Conservation (phyloP, 345 rosid species). For the Eutrema japonicum region DNA sequence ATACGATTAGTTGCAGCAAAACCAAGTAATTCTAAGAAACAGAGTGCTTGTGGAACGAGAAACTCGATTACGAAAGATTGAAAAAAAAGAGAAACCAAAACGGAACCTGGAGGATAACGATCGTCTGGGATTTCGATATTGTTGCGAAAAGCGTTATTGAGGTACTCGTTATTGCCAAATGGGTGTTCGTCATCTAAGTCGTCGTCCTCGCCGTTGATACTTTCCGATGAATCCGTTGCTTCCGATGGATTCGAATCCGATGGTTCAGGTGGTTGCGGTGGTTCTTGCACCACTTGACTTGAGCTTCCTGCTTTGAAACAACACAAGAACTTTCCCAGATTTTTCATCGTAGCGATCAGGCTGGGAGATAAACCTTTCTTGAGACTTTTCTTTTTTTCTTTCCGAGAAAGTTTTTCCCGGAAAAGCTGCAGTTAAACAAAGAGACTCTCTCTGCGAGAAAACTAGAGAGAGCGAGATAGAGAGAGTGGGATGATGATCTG, state of each 20-base stretch:
- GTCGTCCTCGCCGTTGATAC: background rate
- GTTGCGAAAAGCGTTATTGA: background rate
- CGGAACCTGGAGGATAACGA: slow-evolving; percentile 24
- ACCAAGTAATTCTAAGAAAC: background rate
- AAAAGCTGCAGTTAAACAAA: slow-evolving; percentile 20
- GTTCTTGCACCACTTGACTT: background rate
- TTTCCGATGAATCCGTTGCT: background rate
- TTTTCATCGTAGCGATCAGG: slow-evolving; percentile 13
- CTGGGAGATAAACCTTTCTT: slow-evolving; percentile 18
- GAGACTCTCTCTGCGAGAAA: slow-evolving; percentile 21
- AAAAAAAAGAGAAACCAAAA: slow-evolving; percentile 1
- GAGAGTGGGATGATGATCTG: background rate
- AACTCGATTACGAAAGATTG: background rate
- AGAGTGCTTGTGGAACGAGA: background rate
- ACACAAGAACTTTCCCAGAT: background rate
- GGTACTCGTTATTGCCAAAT: slow-evolving; percentile 3
- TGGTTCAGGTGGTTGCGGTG: background rate
- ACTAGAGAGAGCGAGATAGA: slow-evolving; percentile 1
- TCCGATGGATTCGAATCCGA: no score
- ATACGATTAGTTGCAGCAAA: background rate
- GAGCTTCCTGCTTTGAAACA: slow-evolving; percentile 17
- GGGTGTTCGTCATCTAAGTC: background rate
- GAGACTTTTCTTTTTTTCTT: slow-evolving; percentile 10
- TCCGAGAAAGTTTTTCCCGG: slow-evolving; percentile 23
- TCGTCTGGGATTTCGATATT: background rate